Percentiles rank a stretch among this genome's conserved stretches.
Conservation (phyloP, 345 rosid genomes). For the Chamaenerion angustifolium region DNA sequence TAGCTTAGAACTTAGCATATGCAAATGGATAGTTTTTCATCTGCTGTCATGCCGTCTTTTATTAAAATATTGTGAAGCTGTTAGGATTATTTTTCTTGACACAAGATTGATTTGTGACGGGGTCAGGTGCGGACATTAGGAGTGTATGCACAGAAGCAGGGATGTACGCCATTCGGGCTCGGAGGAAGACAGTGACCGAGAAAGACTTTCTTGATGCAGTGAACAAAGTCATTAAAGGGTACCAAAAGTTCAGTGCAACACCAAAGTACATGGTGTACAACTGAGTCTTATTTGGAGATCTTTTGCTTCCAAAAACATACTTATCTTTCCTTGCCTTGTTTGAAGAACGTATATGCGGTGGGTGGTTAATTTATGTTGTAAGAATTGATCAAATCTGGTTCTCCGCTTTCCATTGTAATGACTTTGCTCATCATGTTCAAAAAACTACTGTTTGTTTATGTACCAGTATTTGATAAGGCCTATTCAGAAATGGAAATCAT, state of each 20-base stretch:
- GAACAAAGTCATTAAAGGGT: slow-evolving; percentile 92
- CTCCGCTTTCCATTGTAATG: no score
- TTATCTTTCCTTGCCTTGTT: no score
- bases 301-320: no score
- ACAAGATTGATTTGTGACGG: not conserved
- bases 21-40: not conserved
- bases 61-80: not conserved
- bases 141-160: slow-evolving; percentile 98
- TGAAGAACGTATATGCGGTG: no score
- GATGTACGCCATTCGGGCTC: slow-evolving; percentile 79
- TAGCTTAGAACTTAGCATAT: slow-evolving; percentile 37
- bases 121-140: slow-evolving; percentile 81
- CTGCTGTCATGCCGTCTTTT: not conserved
- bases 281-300: slow-evolving; percentile 6
- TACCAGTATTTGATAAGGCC: no score
- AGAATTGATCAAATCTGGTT: no score
- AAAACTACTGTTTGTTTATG: no score
- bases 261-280: slow-evolving; percentile 88
- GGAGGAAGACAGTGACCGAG: slow-evolving; percentile 83
- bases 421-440: no score
- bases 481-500: no score
- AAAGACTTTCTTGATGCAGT: slow-evolving; percentile 91
- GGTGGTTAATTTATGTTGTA: no score
- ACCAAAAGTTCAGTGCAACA: slow-evolving; percentile 89
- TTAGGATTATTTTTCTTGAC: no score